Percentiles rank a stretch among this genome's conserved stretches.
Evolutionary conservation across 23 red algal genomes (phyloP).

Genomic region (Porphyridium purpureum): DNA sequence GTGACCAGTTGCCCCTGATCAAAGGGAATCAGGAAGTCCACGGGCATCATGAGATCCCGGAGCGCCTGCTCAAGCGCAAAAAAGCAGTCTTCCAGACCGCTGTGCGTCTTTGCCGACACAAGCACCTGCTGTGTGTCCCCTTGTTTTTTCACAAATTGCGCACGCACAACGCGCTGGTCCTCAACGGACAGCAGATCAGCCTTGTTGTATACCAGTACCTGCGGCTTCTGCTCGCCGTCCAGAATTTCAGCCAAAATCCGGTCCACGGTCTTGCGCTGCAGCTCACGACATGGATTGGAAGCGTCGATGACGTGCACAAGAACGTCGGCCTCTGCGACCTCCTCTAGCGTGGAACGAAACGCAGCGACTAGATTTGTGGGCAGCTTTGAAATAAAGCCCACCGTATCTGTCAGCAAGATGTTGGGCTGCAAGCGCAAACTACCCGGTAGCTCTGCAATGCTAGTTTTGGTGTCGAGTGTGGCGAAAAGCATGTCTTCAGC

Average conservation of each 20-base stretch:
- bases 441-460: constrained; percentile 43
- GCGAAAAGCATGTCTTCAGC: constrained; percentile 81
- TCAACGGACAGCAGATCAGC: constrained; percentile 37
- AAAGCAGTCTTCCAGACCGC: constrained; percentile 38
- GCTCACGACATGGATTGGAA: constrained; percentile 7
- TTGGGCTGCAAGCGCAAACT: constrained; percentile 51
- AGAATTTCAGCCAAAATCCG: constrained; percentile 48
- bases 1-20: constrained; percentile 35
- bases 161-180: not conserved
- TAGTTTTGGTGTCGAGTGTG: constrained; percentile 86
- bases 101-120: not conserved
- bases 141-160: not conserved
- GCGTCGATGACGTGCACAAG: constrained; percentile 85
- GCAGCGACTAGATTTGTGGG: constrained; percentile 86
- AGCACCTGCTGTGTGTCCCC: not conserved
- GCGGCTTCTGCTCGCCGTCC: constrained; percentile 38
- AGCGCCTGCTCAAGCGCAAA: constrained; percentile 40
- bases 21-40: constrained; percentile 71
- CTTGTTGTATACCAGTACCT: constrained; percentile 72
- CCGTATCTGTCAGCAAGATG: constrained; percentile 70
- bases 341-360: constrained; percentile 89
- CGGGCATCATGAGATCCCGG: constrained; percentile 20
- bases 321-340: constrained; percentile 77
- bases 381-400: constrained; percentile 95
- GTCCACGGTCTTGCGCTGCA: constrained; percentile 54